phyloP scores from a whole-genome alignment of 345 rosid species.

The Eucalyptus polyanthemos region DNA sequence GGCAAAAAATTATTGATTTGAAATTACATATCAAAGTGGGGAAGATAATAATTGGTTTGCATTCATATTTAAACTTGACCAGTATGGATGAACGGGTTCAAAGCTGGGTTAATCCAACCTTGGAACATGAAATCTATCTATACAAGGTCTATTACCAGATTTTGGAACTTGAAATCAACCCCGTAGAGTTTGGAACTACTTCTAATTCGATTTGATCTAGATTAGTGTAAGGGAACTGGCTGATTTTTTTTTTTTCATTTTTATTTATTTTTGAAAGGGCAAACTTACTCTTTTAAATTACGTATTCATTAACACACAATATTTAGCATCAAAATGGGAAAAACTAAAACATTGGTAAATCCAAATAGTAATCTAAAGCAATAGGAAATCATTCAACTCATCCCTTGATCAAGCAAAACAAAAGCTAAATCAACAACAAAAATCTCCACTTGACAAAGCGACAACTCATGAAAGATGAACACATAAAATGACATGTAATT shows the following conservation, averaged over 20 bases:
- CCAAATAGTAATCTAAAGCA: neutral
- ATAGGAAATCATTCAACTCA: neutral
- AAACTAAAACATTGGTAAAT: neutral
- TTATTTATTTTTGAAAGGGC: neutral
- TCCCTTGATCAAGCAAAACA: neutral
- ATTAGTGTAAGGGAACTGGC: accelerated
- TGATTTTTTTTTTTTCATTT: neutral
- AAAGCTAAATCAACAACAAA: neutral
- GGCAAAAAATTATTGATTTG: neutral
- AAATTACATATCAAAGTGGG: neutral
- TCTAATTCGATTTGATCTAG: neutral
- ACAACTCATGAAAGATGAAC: neutral
- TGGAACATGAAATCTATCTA: neutral
- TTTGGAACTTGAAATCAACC: neutral
- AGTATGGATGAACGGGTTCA: neutral
- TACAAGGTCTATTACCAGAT: neutral
- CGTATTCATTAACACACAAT: neutral
- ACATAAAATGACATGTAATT: neutral
- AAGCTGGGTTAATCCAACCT: neutral
- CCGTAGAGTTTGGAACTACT: accelerated
- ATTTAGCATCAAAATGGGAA: neutral
- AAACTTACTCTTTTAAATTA: neutral
- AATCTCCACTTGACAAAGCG: neutral
- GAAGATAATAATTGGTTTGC: neutral
- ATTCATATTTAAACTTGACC: neutral